Evolutionary conservation across 2,329 filamentous ascomycete genomes (phyloP).

Genomic region (Alternaria alternata): DNA sequence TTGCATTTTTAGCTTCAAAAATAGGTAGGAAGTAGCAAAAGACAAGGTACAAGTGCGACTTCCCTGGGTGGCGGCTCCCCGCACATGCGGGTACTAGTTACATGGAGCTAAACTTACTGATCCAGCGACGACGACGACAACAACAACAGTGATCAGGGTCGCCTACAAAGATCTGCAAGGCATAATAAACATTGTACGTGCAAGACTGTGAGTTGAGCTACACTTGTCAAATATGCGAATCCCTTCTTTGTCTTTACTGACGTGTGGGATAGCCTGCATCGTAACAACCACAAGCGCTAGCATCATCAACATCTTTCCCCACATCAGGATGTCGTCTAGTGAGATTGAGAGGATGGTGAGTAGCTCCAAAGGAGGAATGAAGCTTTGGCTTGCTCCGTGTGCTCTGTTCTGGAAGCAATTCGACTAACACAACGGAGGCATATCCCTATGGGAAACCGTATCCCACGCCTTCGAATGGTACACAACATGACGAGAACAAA

Average conservation of each 20-base stretch:
- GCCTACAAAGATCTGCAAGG: not conserved
- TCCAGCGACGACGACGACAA: not conserved
- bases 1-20: not conserved
- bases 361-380: not conserved
- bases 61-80: conserved; percentile 1
- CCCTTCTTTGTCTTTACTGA: not conserved
- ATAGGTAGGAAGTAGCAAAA: not conserved
- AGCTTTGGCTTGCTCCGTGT: not conserved
- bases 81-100: not conserved
- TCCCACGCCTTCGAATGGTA: not conserved
- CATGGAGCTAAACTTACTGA: not conserved
- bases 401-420: not conserved
- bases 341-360: not conserved
- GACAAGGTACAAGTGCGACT: not conserved
- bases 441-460: conserved; percentile 10
- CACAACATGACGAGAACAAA: conserved; percentile 2
- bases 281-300: not conserved
- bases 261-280: not conserved
- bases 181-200: not conserved
- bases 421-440: not conserved
- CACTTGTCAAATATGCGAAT: not conserved
- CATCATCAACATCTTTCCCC: not conserved
- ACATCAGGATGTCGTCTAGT: conserved; percentile 1
- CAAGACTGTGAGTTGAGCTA: not conserved
- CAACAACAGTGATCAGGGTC: not conserved